Evolutionary conservation across 1,284 basidiomycete genomes (phyloP), one percentile per base, ranked within the genome.

Genomic region (Pholiota adiposa): DNA sequence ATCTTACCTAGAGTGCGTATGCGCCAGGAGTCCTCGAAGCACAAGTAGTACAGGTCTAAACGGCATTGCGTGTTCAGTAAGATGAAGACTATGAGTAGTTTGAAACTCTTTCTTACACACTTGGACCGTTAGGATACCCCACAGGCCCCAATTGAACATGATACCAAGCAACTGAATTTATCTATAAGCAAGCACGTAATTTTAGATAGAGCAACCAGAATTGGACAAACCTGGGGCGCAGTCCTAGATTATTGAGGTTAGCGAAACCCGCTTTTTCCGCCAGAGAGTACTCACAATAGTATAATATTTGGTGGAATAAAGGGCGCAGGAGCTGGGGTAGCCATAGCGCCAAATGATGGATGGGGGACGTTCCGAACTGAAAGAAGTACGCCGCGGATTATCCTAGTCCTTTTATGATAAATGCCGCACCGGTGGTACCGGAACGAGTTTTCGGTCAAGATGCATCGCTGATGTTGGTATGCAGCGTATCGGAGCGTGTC

Each of bases 101-200:
- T 0, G 14, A 25, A 12, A 55, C 2, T 34, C 12, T 25, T 23
- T 34, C 54, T 55, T 48, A 55, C 54, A 55, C 9, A 55, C 54
- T 55, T 55, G 54, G 44, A 55, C 54, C 14, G 54, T 48, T 34
- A 55, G n/a, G 9, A 55, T 55, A 19, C 54, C 54, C 54, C 54
- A 55, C 11, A 55, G 31, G 8, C 54, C 54, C 54, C 54, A 55
- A 12, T 55, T 55, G 12, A 55, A 55, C 54, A 55, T 55, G 21
- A 55, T 55, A 9, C 54, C 54, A 19, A 55, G 54, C 23, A 55
- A 27, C 54, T 55, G 23, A 6, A 46, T 6, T 46, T 25, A 4
- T 25, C 11, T 23, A 23, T 46, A 5, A 46, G 44, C 11, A 25
- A 8, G 12, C n/a, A n/a, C n/a, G n/a, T n/a, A n/a, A n/a, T n/a